Evolutionary conservation across 2,329 filamentous ascomycete species (phyloP), one percentile per base, ranked within the genome.

Genomic region (Pseudonectria buxi): DNA sequence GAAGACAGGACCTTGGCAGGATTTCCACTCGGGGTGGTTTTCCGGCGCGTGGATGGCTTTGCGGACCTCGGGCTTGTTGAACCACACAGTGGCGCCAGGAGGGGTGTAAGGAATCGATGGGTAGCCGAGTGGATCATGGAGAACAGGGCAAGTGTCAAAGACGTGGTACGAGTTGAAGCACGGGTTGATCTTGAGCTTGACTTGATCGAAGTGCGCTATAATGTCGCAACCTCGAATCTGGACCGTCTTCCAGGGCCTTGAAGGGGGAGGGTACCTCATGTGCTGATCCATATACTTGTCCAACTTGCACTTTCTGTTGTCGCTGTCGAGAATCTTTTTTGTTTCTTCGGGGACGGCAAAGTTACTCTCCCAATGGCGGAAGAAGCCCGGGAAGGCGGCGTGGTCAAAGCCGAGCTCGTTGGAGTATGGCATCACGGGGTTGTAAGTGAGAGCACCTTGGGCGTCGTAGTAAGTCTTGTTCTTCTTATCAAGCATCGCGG

Each of bases 111-210:
- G 86, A 14, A 59, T 53, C 1, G 69, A 72, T 0, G 83, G 82
- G 63, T 83, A 83, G 26, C 81, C 81, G 4, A 88, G 68, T 0
- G 86, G 63, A 45, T 87, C 81, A 74, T 76, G 86, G 7, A 78
- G 67, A 7, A 83, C 48, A 2, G 84, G 83, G 53, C 83, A 89
- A 9, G 78, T 83, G 3, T 74, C 77, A 7, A 75, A 74, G 11
- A 88, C 70, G 31, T 81, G 72, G 62, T 87, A 88, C 18, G 83
- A 63, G 54, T 86, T 74, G 60, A 81, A 89, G 64, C 85, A 89
- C 0, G 84, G 84, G 61, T 89, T 89, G 28, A 78, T 59, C 3
- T 63, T 51, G n/a, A 65, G 50, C 5, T 71, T 69, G 26, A 78
- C 81, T 2, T 68, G 50, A 47, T 64, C 63, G 31, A 85, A 72